These are phyloP conservation scores for Ogataea naganishii DNA, from an alignment of 805 yeast genomes.

Conservation along the genomic window DNA sequence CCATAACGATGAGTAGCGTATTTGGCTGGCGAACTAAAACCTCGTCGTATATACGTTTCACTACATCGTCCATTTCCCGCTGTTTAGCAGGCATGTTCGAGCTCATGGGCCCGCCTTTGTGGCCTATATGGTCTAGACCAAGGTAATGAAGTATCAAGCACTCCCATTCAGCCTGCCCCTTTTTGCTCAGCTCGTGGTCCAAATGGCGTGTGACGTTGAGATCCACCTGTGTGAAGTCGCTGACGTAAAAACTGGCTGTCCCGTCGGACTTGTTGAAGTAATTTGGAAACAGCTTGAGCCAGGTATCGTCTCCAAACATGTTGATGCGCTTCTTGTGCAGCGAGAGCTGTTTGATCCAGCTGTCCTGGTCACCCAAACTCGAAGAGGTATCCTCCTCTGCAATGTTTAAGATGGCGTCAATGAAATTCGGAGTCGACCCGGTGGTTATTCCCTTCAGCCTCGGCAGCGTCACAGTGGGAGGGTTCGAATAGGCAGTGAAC, in stretches of 20 bases:
- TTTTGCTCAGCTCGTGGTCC: slow-evolving; percentile 41
- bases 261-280: slow-evolving; percentile 68
- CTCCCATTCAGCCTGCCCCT: slow-evolving; percentile 55
- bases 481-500: slow-evolving; percentile 84
- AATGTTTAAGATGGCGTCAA: slow-evolving; percentile 89
- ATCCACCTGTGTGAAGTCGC: slow-evolving; percentile 93
- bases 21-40: slow-evolving; percentile 21
- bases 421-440: slow-evolving; percentile 88
- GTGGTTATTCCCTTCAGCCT: slow-evolving; percentile 89
- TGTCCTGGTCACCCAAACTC: slow-evolving; percentile 65
- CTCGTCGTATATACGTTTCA: slow-evolving; percentile 38
- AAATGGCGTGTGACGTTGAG: slow-evolving; percentile 86
- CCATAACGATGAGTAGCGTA: slow-evolving; percentile 68
- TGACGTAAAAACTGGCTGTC: slow-evolving; percentile 87
- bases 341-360: slow-evolving; percentile 72
- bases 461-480: slow-evolving; percentile 96
- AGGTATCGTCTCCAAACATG: slow-evolving; percentile 96
- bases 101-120: slow-evolving; percentile 87
- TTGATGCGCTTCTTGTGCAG: slow-evolving; percentile 40
- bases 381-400: slow-evolving; percentile 81
- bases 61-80: slow-evolving; percentile 71
- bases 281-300: slow-evolving; percentile 83
- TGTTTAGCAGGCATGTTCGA: slow-evolving; percentile 77
- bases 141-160: slow-evolving; percentile 80
- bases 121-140: slow-evolving; percentile 97